Evolutionary conservation across 768 basidiomycete genomes (phyloP), one percentile per base, ranked within the genome.

Genomic region (Porphyrellus cyaneotinctus): DNA sequence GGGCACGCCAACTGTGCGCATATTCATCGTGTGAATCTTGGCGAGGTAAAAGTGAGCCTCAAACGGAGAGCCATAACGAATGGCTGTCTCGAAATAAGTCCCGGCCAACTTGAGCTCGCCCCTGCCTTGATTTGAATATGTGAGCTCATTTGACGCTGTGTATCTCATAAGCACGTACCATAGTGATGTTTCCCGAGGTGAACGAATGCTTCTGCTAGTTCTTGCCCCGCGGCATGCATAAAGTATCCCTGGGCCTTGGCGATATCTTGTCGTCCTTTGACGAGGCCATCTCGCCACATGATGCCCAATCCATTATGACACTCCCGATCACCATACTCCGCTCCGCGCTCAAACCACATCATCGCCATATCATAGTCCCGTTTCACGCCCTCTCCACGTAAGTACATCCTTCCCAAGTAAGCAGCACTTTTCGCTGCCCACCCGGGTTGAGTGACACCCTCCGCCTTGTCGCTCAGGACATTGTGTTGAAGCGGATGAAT

Each of bases 41-140:
- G 90, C 94, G 11, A 97, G 80, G 63, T 97, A 94, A 71, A 94
- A 95, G 70, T 89, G 95, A 1, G 95, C 88, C 65, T 99, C 95
- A 53, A 95, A 93, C 1, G 90, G 88, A 5, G 95, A 95, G 5
- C 95, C 97, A 58, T 82, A 78, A 2, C 88, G 82, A 43, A 95
- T 74, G 4, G 95, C 97, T 23, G 78, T 78, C 67, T 98, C 91
- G 60, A 98, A 89, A 64, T 85, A 85, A 1, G 80, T 77, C 1
- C 76, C 80, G 0, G 95, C 94, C 6, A 78, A 57, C 23, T 73
- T 70, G 22, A 84, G 44, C 41, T 97, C 93, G 17, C 85, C 84
- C 15, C 78, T 78, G 28, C 78, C 95, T 95, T 57, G 17, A 36
- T 28, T 41, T 22, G 3, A 30, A 28, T n/a, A n/a, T 12, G 8